Conservation (phyloP, 2,329 filamentous ascomycete species). For the Penicillium sp. region DNA sequence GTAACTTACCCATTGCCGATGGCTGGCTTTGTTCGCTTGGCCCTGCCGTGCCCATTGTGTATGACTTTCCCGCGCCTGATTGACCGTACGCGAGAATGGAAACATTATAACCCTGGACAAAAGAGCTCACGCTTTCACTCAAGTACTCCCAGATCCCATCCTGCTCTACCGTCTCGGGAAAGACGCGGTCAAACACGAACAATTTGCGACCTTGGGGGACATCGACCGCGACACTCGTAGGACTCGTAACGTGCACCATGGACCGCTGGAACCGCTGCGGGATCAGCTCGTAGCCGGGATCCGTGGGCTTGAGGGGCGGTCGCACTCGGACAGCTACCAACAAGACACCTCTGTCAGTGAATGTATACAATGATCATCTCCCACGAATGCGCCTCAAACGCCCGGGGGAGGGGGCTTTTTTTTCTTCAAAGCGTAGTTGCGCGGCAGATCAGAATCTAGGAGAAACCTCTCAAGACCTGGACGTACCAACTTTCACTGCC, state of each 20-base stretch:
- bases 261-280: conserved; percentile 90
- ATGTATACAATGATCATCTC: background rate
- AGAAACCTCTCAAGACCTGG: background rate
- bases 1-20: conserved; percentile 67
- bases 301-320: conserved; percentile 71
- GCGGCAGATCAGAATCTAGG: conserved; percentile 4
- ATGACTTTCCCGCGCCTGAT: conserved; percentile 95
- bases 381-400: too few relatives aligned
- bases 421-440: background rate
- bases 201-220: conserved; percentile 87
- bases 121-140: conserved; percentile 79
- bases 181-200: conserved; percentile 95
- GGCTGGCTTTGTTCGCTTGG: conserved; percentile 67
- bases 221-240: conserved; percentile 81
- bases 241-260: conserved; percentile 82
- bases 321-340: conserved; percentile 79
- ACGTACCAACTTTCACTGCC: conserved; percentile 90
- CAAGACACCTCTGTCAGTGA: background rate
- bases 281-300: conserved; percentile 91
- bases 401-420: too few relatives aligned
- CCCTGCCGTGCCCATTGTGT: conserved; percentile 96
- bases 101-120: conserved; percentile 96
- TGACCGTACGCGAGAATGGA: conserved; percentile 95
- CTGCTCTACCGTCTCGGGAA: conserved; percentile 74
- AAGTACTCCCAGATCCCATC: conserved; percentile 94